These are phyloP conservation scores for Lasiosphaeria ovina DNA, from an alignment of 495 filamentous ascomycete genomes.

Conservation along the genomic window DNA sequence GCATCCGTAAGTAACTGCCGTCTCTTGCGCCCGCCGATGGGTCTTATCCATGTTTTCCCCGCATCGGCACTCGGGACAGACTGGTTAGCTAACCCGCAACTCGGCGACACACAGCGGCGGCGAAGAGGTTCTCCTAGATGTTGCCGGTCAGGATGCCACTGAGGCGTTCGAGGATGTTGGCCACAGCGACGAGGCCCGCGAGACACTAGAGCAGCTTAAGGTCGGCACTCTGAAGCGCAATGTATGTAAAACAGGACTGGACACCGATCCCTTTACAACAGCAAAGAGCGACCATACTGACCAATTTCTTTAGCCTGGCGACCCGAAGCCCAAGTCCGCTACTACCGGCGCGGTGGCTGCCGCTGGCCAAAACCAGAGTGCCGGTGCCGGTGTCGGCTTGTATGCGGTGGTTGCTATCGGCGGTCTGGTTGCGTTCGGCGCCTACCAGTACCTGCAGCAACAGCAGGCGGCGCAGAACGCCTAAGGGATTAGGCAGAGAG, in stretches of 20 bases:
- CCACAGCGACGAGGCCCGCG: conserved; percentile 97
- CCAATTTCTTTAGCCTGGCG: conserved; percentile 61
- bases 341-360: conserved; percentile 44
- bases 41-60: conserved; percentile 7
- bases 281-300: not conserved
- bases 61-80: conserved; percentile 5
- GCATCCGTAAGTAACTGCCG: conserved; percentile 80
- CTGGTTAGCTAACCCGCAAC: conserved; percentile 8
- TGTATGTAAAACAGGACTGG: conserved; percentile 51
- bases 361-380: conserved; percentile 47
- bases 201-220: conserved; percentile 78
- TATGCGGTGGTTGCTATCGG: conserved; percentile 83
- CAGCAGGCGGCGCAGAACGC: conserved; percentile 46
- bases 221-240: conserved; percentile 82
- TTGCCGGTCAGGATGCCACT: conserved; percentile 93
- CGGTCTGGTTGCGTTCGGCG: conserved; percentile 71
- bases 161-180: conserved; percentile 99
- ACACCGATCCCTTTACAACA: not conserved
- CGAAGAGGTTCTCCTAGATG: conserved; percentile 96
- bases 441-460: conserved; percentile 81
- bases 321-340: conserved; percentile 68
- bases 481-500: conserved; percentile 12
- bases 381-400: conserved; percentile 71
- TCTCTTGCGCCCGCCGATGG: not conserved
- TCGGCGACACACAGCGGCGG: conserved; percentile 66